Percentiles rank a stretch among this genome's conserved stretches.
These are phyloP conservation scores for Trichoderma atroviride DNA, from an alignment of 2,329 filamentous ascomycete genomes.

Conservation along the genomic window DNA sequence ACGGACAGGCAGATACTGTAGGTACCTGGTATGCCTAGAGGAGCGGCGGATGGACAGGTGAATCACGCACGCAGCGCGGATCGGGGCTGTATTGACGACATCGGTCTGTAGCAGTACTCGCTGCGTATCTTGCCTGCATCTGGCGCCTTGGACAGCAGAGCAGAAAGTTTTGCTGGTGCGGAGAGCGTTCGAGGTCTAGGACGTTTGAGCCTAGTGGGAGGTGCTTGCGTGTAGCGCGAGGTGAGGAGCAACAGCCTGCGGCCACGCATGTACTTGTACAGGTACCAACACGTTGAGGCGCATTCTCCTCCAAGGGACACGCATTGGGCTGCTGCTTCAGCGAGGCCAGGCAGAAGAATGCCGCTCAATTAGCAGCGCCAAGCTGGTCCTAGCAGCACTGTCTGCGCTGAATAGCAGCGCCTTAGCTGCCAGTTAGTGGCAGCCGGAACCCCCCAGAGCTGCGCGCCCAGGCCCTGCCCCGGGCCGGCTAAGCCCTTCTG, in stretches of 20 bases:
- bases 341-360: not conserved
- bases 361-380: not conserved
- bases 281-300: not conserved
- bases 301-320: not conserved
- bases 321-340: not conserved
- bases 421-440: slow-evolving; percentile 1
- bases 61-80: not conserved
- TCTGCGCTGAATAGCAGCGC: not conserved
- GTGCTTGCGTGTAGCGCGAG: not conserved
- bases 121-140: not conserved
- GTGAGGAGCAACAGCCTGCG: not conserved
- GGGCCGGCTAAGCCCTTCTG: not conserved
- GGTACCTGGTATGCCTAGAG: not conserved
- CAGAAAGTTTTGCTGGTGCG: not conserved
- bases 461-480: not conserved
- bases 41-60: not conserved
- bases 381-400: not conserved
- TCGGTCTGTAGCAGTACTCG: not conserved
- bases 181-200: not conserved
- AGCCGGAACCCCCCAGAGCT: not conserved
- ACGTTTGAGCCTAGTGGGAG: not conserved
- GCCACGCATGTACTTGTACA: not conserved
- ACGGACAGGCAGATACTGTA: not conserved
- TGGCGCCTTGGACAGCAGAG: not conserved
- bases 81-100: not conserved